Conservation (phyloP, 257 asterid genomes). For the Nicotiana sylvestris region DNA sequence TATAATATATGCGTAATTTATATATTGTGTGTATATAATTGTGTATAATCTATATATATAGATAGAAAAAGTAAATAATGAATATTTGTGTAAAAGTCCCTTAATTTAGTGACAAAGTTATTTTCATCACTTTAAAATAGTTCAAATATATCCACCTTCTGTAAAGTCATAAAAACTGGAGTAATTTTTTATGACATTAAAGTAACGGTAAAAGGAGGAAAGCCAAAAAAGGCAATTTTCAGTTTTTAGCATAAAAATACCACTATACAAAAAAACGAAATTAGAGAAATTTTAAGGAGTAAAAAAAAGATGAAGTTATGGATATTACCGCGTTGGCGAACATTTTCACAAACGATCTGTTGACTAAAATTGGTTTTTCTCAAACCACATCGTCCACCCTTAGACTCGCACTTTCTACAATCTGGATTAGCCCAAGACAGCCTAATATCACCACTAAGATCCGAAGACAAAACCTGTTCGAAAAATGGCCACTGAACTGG, state of each 20-base stretch:
- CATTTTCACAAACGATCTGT: slow-evolving; percentile 31
- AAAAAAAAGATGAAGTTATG: background rate
- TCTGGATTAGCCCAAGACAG: slow-evolving; percentile 39
- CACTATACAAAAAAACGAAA: too few species aligned
- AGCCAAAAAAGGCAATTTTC: too few species aligned
- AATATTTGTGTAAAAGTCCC: too few species aligned
- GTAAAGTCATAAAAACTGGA: too few species aligned
- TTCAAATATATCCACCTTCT: background rate
- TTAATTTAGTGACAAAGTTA: background rate
- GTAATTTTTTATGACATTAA: background rate
- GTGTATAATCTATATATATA: too few species aligned
- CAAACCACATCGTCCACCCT: slow-evolving; percentile 40
- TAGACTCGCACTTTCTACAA: slow-evolving; percentile 46
- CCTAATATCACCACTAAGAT: slow-evolving; percentile 37
- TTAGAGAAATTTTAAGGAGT: too few species aligned
- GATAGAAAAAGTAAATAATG: too few species aligned
- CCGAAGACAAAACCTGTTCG: slow-evolving; percentile 36
- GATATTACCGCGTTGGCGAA: slow-evolving; percentile 24
- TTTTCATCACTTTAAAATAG: background rate
- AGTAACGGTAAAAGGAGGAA: background rate
- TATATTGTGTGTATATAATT: too few species aligned
- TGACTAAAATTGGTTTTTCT: slow-evolving; percentile 14
- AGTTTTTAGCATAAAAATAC: too few species aligned
- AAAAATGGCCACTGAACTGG: slow-evolving; percentile 42
- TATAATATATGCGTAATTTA: too few species aligned